A percentile compares a stretch with the other conserved stretches of the same genome.
phyloP scores from a whole-genome alignment of 2,329 filamentous ascomycete genomes.

The Trichoderma endophyticum region DNA sequence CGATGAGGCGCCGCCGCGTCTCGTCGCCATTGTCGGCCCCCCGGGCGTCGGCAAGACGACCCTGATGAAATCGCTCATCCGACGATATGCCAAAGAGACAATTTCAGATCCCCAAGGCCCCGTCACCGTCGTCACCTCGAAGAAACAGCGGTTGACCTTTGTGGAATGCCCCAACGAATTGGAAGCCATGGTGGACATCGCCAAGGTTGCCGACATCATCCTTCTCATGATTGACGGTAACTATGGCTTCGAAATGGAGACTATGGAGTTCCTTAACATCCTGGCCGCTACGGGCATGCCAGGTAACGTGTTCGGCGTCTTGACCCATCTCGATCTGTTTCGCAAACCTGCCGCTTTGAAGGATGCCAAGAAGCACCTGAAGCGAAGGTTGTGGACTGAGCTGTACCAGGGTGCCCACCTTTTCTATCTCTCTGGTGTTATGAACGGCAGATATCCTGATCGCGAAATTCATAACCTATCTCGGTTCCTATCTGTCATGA shows the following conservation, averaged over 20 bases:
- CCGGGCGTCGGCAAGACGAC: slow-evolving; percentile 96
- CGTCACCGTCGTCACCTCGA: slow-evolving; percentile 93
- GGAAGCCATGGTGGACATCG: slow-evolving; percentile 93
- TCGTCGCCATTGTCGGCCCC: slow-evolving; percentile 92
- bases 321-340: slow-evolving; percentile 95
- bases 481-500: slow-evolving; percentile 96
- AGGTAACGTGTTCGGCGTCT: slow-evolving; percentile 94
- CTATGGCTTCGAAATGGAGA: slow-evolving; percentile 99
- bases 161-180: slow-evolving; percentile 96
- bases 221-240: slow-evolving; percentile 98
- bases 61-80: slow-evolving; percentile 88
- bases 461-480: slow-evolving; percentile 94
- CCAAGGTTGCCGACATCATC: slow-evolving; percentile 96
- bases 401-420: slow-evolving; percentile 95
- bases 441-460: slow-evolving; percentile 95
- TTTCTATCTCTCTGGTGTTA: slow-evolving; percentile 93
- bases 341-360: slow-evolving; percentile 88
- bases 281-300: slow-evolving; percentile 95
- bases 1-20: slow-evolving; percentile 88
- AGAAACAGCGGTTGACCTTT: slow-evolving; percentile 91
- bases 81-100: slow-evolving; percentile 93
- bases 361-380: slow-evolving; percentile 92
- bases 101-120: slow-evolving; percentile 86
- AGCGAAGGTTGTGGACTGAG: slow-evolving; percentile 95
- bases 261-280: slow-evolving; percentile 97